A percentile compares a stretch with the other conserved stretches of the same genome.
These are phyloP conservation scores for Cordyceps pruinosa DNA, from an alignment of 2,329 filamentous ascomycete species.

Conservation along the genomic window DNA sequence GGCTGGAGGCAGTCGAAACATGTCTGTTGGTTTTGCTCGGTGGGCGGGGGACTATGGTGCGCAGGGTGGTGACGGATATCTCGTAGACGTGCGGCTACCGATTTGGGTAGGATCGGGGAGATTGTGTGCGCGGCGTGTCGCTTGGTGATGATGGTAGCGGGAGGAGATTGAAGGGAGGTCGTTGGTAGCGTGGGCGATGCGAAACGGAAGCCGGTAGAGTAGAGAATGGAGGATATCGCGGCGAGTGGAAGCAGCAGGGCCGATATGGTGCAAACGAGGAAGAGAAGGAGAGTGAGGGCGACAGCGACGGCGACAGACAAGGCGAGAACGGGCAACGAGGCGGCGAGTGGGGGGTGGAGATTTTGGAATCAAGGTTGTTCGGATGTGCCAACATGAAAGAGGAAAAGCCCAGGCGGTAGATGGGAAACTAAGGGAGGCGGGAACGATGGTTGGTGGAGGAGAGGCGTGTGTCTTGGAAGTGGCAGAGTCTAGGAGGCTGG, in stretches of 20 bases:
- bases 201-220: neutral
- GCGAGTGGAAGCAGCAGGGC: too few relatives aligned
- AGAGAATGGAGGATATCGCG: too few relatives aligned
- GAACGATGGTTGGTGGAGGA: too few relatives aligned
- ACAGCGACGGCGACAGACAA: neutral
- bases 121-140: neutral
- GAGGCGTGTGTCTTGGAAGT: too few relatives aligned
- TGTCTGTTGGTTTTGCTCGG: constrained; percentile 1
- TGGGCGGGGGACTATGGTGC: neutral
- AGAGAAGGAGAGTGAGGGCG: neutral
- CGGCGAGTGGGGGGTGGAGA: neutral
- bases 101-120: constrained; percentile 7
- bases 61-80: neutral
- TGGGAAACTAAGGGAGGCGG: neutral
- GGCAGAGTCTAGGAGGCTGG: too few relatives aligned
- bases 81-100: neutral
- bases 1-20: neutral
- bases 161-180: neutral
- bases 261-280: neutral
- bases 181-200: neutral
- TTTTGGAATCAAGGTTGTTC: neutral
- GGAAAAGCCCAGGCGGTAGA: neutral
- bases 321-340: neutral
- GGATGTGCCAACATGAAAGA: neutral
- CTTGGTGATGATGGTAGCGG: neutral